Conservation (phyloP, 371 early-diverging fungal species). For the Mortierella sp. region DNA sequence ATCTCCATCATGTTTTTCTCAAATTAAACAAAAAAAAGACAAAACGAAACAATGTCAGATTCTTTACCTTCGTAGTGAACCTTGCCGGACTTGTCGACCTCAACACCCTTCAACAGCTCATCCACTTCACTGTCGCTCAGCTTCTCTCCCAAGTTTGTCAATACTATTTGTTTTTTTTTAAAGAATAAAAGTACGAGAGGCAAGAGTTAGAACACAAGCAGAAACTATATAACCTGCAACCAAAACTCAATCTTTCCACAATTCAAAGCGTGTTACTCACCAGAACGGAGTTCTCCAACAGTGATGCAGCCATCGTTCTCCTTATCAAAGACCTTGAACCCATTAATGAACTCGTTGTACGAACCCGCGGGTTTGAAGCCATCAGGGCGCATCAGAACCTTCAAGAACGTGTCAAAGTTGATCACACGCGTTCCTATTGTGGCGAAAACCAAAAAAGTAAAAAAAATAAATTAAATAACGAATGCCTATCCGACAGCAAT, state of each 20-base stretch:
- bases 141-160: constrained; percentile 97
- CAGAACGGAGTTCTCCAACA: constrained; percentile 93
- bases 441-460: not conserved
- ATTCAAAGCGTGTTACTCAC: constrained; percentile 51
- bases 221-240: not conserved
- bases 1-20: not conserved
- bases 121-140: constrained; percentile 94
- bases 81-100: constrained; percentile 84
- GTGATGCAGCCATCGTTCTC: constrained; percentile 94
- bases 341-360: constrained; percentile 93
- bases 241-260: not conserved
- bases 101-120: constrained; percentile 88
- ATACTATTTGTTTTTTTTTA: no score
- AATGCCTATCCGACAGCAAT: not conserved
- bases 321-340: constrained; percentile 98
- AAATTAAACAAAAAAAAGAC: not conserved
- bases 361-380: constrained; percentile 87
- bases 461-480: no score
- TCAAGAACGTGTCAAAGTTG: constrained; percentile 80
- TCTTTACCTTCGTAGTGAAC: constrained; percentile 85
- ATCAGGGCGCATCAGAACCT: constrained; percentile 81
- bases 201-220: not conserved
- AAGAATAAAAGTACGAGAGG: not conserved
- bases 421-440: constrained; percentile 42
- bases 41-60: not conserved